Percentiles rank a stretch among this genome's conserved stretches.
Conservation (phyloP, 106 monocot genomes). For the Xerophyta viscosa region DNA sequence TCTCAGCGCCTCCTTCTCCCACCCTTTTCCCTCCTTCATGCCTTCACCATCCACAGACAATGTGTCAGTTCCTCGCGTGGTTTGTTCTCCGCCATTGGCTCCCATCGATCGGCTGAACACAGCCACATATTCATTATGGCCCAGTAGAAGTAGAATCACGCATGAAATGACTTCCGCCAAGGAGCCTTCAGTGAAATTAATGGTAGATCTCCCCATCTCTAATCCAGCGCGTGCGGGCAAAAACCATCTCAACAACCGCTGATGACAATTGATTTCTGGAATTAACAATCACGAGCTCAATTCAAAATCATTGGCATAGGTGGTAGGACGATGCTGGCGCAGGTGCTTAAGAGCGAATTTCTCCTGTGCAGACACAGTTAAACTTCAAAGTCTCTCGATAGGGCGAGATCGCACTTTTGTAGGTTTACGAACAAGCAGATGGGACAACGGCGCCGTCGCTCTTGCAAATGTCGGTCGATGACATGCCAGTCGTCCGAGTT, state of each 20-base stretch:
- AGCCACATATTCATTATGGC: conserved; percentile 17
- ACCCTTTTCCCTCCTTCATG: conserved; percentile 44
- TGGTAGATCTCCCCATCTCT: conserved; percentile 28
- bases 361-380: conserved; percentile 12
- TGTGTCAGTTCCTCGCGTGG: conserved; percentile 49
- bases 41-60: conserved; percentile 48
- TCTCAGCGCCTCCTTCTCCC: conserved; percentile 53
- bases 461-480: conserved; percentile 26
- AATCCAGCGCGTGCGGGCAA: conserved; percentile 26
- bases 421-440: conserved; percentile 27
- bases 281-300: conserved; percentile 42
- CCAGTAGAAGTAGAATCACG: conserved; percentile 28
- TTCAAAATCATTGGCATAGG: not conserved
- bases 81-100: conserved; percentile 61
- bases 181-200: conserved; percentile 48
- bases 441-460: conserved; percentile 29
- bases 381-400: conserved; percentile 28
- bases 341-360: not conserved
- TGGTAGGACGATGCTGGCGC: conserved; percentile 1
- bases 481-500: conserved; percentile 34
- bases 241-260: conserved; percentile 16
- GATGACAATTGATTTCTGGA: conserved; percentile 22
- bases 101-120: conserved; percentile 62
- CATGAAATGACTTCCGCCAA: conserved; percentile 55
- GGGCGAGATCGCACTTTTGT: conserved; percentile 24